Base-by-base conservation (phyloP, 1,139 yeast species). In the Candida glucosophila region DNA sequence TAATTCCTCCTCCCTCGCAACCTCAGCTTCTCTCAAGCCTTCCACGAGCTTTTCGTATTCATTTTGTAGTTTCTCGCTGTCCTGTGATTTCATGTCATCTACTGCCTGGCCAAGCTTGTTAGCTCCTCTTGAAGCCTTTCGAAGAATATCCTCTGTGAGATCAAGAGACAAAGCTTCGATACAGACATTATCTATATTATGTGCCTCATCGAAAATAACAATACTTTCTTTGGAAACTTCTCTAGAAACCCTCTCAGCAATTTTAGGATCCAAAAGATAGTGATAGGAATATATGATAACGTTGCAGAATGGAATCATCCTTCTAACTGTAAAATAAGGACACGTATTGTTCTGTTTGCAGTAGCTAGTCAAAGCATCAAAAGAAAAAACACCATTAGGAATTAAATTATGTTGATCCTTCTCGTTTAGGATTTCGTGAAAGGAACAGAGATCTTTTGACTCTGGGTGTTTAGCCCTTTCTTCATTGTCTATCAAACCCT, bases 201-300 rank as follows among this genome's bases (percentile, higher is more conserved):
- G 99, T 26, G 98, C 98, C 56, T 90, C 99, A 57, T 90, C 99
- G 48, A 90, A 90, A 25, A 90, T 92, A 35, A 90, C 82, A 32
- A 90, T 90, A 31, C 94, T 73, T 47, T 90, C 98, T 41, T 88
- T 85, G 10, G 95, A 82, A 28, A 90, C 68, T 45, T 92, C 97
- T 37, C 69, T 73, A 4, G 97, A 88, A 14, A 90, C 98, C 31
- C 98, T 63, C 37, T 88, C 97, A 3, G 97, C 93, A 49, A 90
- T 90, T 47, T 92, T 90, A 15, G 99, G 99, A 52, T 90, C 99
- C 37, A 90, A 65, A 37, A 90, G 61, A 63, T 90, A 90, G 57
- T 90, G 99, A 53, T 90, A 90, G 3, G 98, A 90, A 56, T 90
- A 90, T 54, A 90, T 90, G 40, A 90, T 79, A 30, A 90, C 77